Conservation (phyloP, 2,329 filamentous ascomycete species). For the Cladosporium velox region DNA sequence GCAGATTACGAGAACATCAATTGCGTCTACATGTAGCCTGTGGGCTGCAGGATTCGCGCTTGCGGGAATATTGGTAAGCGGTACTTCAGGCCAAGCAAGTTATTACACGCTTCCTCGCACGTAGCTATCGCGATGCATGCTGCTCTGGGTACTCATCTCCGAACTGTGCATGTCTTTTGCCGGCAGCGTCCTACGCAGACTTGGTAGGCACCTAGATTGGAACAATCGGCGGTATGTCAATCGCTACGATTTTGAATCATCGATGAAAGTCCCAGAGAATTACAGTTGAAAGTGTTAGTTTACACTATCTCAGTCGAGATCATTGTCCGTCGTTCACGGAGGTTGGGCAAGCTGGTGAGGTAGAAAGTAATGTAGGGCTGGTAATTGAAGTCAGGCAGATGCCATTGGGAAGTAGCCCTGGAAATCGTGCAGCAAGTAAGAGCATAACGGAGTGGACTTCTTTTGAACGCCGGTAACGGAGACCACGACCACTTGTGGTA, state of each 20-base stretch:
- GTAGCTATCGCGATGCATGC: background rate
- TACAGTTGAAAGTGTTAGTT: background rate
- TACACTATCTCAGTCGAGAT: background rate
- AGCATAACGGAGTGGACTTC: background rate
- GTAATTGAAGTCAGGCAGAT: background rate
- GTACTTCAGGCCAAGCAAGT: background rate
- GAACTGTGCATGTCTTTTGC: background rate
- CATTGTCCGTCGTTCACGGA: background rate
- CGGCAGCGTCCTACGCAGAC: background rate
- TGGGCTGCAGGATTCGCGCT: background rate
- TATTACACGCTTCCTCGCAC: background rate
- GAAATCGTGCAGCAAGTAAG: background rate
- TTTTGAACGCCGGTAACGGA: background rate
- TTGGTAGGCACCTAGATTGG: background rate
- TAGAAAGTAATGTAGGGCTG: background rate
- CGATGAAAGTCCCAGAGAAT: no score
- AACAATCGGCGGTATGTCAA: background rate
- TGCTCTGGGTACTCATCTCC: background rate
- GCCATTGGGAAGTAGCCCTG: background rate
- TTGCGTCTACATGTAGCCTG: no score
- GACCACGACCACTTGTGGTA: background rate
- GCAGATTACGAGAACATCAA: background rate
- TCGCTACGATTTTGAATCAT: no score
- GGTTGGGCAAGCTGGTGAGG: background rate
- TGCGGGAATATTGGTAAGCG: conserved; percentile 1